Evolutionary conservation across 2,329 filamentous ascomycete species (phyloP).

Genomic region (Colletotrichum godetiae): DNA sequence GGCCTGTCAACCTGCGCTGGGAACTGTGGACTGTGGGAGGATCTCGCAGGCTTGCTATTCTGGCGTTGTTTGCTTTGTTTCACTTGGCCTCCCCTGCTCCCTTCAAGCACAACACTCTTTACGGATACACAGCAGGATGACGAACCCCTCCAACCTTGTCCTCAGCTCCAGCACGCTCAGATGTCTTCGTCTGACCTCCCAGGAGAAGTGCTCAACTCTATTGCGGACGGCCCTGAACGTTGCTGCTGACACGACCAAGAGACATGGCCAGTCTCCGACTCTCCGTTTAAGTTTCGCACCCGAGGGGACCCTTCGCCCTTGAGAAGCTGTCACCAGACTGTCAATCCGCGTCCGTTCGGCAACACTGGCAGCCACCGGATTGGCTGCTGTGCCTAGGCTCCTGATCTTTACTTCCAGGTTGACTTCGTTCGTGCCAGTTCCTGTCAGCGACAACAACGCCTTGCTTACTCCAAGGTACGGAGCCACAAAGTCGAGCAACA

Average conservation of each 20-base stretch:
- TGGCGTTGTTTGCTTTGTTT: not conserved
- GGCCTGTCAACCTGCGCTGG: not conserved
- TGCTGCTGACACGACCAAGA: slow-evolving; percentile 18
- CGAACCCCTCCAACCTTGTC: not conserved
- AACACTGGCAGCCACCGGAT: not conserved
- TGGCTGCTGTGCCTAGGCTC: slow-evolving; percentile 3
- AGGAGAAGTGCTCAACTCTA: not conserved
- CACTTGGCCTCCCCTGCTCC: slow-evolving; percentile 3
- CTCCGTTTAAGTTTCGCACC: slow-evolving; percentile 17
- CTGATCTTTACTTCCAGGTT: not conserved
- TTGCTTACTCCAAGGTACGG: not conserved
- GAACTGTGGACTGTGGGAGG: too few relatives aligned
- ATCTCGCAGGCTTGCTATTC: too few relatives aligned
- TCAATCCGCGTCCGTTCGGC: slow-evolving; percentile 18
- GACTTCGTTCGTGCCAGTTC: not conserved
- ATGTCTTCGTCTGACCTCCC: not conserved
- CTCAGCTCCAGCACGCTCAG: not conserved
- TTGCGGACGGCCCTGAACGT: not conserved
- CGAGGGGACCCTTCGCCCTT: not conserved
- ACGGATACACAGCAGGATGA: not conserved
- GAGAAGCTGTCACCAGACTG: slow-evolving; percentile 15
- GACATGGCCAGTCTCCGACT: slow-evolving; percentile 26
- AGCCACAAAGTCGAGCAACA: not conserved
- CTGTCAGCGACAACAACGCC: not conserved
- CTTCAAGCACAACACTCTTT: not conserved